Percentiles rank a stretch among this genome's conserved stretches.
These are phyloP conservation scores for Amorphotheca resinae DNA, from an alignment of 495 filamentous ascomycete species.

Conservation along the genomic window DNA sequence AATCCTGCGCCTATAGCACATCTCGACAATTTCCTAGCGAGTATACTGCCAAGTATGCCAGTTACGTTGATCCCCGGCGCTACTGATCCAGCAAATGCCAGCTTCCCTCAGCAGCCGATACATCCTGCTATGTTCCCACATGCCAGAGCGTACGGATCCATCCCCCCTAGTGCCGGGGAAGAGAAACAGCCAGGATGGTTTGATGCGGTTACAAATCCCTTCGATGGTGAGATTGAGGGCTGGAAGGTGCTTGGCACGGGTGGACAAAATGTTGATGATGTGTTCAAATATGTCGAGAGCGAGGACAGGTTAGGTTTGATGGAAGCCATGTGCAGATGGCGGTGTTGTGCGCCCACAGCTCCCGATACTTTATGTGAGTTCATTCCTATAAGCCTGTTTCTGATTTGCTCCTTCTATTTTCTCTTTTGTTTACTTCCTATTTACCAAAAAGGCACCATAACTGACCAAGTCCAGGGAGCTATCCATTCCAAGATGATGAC, in stretches of 20 bases:
- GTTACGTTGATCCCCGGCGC: slow-evolving; percentile 68
- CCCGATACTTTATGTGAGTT: slow-evolving; percentile 88
- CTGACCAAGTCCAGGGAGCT: slow-evolving; percentile 52
- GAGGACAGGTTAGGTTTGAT: slow-evolving; percentile 72
- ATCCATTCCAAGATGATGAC: slow-evolving; percentile 86
- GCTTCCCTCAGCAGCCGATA: slow-evolving; percentile 70
- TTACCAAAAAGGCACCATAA: too few relatives aligned
- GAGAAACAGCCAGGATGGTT: slow-evolving; percentile 61
- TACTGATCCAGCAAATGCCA: slow-evolving; percentile 67
- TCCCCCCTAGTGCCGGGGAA: slow-evolving; percentile 31
- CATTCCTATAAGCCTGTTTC: not conserved
- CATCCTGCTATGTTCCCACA: slow-evolving; percentile 73
- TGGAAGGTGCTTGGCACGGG: slow-evolving; percentile 73
- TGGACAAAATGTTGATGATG: slow-evolving; percentile 88
- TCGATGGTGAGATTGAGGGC: slow-evolving; percentile 78
- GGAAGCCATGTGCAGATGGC: slow-evolving; percentile 85
- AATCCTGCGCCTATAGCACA: slow-evolving; percentile 71
- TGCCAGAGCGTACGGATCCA: slow-evolving; percentile 50
- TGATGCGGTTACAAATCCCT: slow-evolving; percentile 85
- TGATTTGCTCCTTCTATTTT: not conserved
- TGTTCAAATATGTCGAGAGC: slow-evolving; percentile 75
- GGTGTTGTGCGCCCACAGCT: slow-evolving; percentile 84
- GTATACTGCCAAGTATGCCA: slow-evolving; percentile 69
- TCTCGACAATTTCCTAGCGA: slow-evolving; percentile 70
- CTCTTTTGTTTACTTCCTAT: too few relatives aligned